phyloP scores from a whole-genome alignment of 2,329 filamentous ascomycete genomes.

The Fusarium nodosum region DNA sequence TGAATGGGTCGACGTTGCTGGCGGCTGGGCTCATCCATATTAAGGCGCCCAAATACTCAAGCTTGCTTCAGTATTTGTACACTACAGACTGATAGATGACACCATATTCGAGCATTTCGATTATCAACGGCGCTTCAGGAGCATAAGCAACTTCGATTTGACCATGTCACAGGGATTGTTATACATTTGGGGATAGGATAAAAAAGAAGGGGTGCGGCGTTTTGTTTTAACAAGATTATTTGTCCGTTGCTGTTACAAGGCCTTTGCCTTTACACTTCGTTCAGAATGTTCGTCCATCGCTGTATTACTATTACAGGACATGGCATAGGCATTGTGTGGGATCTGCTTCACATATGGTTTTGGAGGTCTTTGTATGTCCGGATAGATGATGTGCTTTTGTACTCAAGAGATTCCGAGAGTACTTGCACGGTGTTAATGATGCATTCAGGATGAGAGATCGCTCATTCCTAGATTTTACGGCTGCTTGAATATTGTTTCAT shows the following conservation, averaged over 20 bases:
- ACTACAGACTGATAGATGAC: constrained; percentile 3
- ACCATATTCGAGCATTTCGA: constrained; percentile 19
- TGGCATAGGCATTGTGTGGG: constrained; percentile 33
- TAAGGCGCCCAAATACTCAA: constrained; percentile 17
- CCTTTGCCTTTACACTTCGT: constrained; percentile 19
- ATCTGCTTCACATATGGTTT: constrained; percentile 26
- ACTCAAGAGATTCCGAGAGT: constrained; percentile 32
- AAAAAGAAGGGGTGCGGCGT: constrained; percentile 46
- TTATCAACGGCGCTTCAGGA: constrained; percentile 33
- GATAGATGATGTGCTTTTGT: constrained; percentile 43
- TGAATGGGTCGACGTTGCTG: constrained; percentile 97
- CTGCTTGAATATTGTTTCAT: constrained; percentile 28
- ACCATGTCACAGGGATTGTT: constrained; percentile 33
- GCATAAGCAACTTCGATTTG: constrained; percentile 40
- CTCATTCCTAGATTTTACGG: constrained; percentile 36
- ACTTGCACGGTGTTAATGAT: constrained; percentile 43
- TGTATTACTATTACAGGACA: constrained; percentile 28
- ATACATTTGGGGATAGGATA: constrained; percentile 29
- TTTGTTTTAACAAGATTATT: constrained; percentile 43
- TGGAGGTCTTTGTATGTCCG: constrained; percentile 37
- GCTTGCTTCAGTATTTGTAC: constrained; percentile 4
- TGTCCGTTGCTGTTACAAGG: constrained; percentile 11
- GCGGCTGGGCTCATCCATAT: constrained; percentile 81
- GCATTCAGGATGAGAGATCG: constrained; percentile 33
- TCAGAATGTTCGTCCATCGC: constrained; percentile 29